These are phyloP conservation scores for Zalaria obscura DNA, from an alignment of 2,329 filamentous ascomycete genomes.

Conservation along the genomic window DNA sequence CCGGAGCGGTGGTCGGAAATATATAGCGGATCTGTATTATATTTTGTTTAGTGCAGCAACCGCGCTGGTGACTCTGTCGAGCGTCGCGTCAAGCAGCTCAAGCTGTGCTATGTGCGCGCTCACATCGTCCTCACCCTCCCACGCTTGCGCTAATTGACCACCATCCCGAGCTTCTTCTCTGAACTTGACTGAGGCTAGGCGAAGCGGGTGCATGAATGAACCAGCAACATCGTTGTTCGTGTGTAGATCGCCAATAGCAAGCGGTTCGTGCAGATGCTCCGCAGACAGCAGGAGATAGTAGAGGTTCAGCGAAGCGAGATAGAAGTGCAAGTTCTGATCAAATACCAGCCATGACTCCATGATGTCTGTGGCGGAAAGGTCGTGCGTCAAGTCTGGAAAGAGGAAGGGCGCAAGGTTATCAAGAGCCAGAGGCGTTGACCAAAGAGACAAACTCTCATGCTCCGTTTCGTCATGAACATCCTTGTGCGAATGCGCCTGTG, in stretches of 20 bases:
- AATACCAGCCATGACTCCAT: conserved; percentile 30
- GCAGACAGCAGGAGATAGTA: conserved; percentile 42
- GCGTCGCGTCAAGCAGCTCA: conserved; percentile 15
- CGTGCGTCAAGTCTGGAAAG: conserved; percentile 33
- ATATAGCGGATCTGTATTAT: too few species aligned
- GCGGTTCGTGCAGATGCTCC: conserved; percentile 27
- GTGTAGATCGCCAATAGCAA: conserved; percentile 33
- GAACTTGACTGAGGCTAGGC: conserved; percentile 22
- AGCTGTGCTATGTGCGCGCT: conserved; percentile 20
- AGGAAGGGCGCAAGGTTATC: conserved; percentile 35
- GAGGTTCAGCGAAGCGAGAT: conserved; percentile 43
- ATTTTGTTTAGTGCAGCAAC: conserved; percentile 14
- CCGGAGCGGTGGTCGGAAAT: too few species aligned
- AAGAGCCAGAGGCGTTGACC: conserved; percentile 32
- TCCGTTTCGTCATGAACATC: conserved; percentile 1
- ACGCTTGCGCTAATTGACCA: conserved; percentile 20
- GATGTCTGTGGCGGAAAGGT: conserved; percentile 24
- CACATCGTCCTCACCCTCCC: conserved; percentile 20
- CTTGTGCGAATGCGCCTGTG: conserved; percentile 3
- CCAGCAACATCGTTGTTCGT: conserved; percentile 23
- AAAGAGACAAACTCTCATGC: conserved; percentile 17
- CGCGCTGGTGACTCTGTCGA: conserved; percentile 16
- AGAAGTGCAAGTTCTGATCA: conserved; percentile 37
- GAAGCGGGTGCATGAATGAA: conserved; percentile 29
- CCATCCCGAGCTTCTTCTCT: conserved; percentile 20